Evolutionary conservation across 345 rosid genomes (phyloP).

Genomic region (Erysimum cheiranthoides): DNA sequence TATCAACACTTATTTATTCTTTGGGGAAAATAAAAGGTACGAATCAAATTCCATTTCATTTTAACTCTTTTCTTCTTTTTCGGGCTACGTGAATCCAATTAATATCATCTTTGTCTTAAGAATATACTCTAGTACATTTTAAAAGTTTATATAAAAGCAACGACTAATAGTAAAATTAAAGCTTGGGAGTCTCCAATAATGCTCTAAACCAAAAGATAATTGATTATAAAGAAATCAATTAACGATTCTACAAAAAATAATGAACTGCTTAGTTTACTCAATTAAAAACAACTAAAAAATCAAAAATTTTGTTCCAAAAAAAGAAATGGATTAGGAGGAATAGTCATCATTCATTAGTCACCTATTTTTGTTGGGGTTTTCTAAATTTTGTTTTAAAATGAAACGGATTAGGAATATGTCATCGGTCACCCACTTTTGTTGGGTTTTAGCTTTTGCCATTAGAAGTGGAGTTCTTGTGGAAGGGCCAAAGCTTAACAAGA

Average conservation of each 20-base stretch:
- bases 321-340: not conserved
- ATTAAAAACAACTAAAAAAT: constrained; percentile 6
- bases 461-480: constrained; percentile 58
- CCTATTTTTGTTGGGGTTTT: not conserved
- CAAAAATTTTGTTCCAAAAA: not conserved
- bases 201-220: not conserved
- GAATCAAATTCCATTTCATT: constrained; percentile 40
- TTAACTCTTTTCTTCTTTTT: constrained; percentile 28
- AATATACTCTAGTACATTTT: not conserved
- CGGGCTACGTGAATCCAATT: constrained; percentile 20
- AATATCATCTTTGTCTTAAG: not conserved
- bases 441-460: constrained; percentile 46
- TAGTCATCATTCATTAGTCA: too few species aligned
- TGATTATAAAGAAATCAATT: not conserved
- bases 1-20: constrained; percentile 19
- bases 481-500: constrained; percentile 80
- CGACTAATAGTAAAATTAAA: not conserved
- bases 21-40: constrained; percentile 39
- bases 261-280: constrained; percentile 7
- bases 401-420: not conserved
- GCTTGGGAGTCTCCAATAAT: not conserved
- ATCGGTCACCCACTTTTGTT: constrained; percentile 9
- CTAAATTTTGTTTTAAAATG: not conserved
- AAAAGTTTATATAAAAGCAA: not conserved
- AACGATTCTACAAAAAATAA: not conserved